phyloP scores from a whole-genome alignment of 1,139 yeast species.

The Yamadazyma oceani region DNA sequence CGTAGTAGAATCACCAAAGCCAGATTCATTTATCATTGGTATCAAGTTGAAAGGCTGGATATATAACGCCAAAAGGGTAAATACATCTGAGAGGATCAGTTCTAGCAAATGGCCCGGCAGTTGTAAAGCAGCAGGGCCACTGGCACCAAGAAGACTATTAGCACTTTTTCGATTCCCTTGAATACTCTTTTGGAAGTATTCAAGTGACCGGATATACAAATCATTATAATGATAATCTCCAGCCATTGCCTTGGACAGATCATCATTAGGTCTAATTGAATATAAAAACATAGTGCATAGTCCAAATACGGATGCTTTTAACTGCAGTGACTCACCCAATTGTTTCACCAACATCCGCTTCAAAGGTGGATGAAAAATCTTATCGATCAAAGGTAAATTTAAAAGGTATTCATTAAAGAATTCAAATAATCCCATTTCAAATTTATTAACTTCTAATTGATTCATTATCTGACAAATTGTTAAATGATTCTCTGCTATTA shows the following conservation, averaged over 20 bases:
- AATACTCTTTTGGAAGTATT: slow-evolving; percentile 3
- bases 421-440: slow-evolving; percentile 25
- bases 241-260: no score
- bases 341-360: not conserved
- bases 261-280: not conserved
- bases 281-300: not conserved
- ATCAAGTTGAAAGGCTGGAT: slow-evolving; percentile 27
- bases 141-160: not conserved
- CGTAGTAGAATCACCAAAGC: no score
- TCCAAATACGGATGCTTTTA: not conserved
- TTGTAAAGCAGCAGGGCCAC: no score
- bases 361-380: not conserved
- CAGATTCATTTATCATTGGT: slow-evolving; percentile 16
- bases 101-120: not conserved
- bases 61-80: slow-evolving; percentile 22
- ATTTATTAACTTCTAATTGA: slow-evolving; percentile 22
- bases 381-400: not conserved
- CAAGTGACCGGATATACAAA: not conserved
- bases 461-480: slow-evolving; percentile 1
- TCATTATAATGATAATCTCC: not conserved
- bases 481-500: not conserved
- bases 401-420: slow-evolving; percentile 23
- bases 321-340: not conserved
- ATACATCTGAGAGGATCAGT: not conserved
- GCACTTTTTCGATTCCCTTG: not conserved